A percentile compares a stretch with the other conserved stretches of the same genome.
phyloP scores from a whole-genome alignment of 2,329 filamentous ascomycete species.

The Escovopsis weberi region DNA sequence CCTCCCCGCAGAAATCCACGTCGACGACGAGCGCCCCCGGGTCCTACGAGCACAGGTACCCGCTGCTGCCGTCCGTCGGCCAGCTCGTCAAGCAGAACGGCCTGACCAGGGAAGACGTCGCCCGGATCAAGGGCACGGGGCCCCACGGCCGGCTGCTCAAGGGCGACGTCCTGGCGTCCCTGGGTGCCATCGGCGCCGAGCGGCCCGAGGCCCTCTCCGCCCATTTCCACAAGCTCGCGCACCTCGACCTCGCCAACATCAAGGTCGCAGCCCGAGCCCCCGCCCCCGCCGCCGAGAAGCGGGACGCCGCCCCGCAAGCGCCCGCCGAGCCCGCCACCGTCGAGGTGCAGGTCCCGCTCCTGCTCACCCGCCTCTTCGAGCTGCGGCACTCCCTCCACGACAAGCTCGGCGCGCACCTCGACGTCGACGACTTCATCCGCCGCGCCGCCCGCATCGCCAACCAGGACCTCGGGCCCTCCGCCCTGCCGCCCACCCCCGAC shows the following conservation, averaged over 20 bases:
- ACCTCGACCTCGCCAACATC: slow-evolving; percentile 92
- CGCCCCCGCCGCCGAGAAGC: slow-evolving; percentile 22
- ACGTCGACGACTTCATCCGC: slow-evolving; percentile 73
- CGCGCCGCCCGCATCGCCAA: slow-evolving; percentile 81
- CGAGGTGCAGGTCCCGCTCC: slow-evolving; percentile 59
- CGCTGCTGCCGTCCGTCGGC: slow-evolving; percentile 69
- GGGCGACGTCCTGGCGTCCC: slow-evolving; percentile 83
- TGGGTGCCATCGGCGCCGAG: slow-evolving; percentile 60
- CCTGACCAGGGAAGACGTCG: slow-evolving; percentile 58
- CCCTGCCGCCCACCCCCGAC: slow-evolving; percentile 48
- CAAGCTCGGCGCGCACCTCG: slow-evolving; percentile 64
- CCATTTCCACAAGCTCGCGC: slow-evolving; percentile 58
- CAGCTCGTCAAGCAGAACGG: slow-evolving; percentile 69
- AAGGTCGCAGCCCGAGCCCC: slow-evolving; percentile 52
- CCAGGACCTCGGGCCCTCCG: slow-evolving; percentile 60
- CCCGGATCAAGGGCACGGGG: slow-evolving; percentile 75
- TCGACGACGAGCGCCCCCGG: slow-evolving; percentile 25
- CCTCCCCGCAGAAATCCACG: no score
- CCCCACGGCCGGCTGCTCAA: slow-evolving; percentile 83
- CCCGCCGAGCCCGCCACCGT: slow-evolving; percentile 33
- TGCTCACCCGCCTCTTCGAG: slow-evolving; percentile 62
- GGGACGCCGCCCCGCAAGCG: slow-evolving; percentile 24
- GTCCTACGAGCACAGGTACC: slow-evolving; percentile 51
- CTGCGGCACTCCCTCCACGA: slow-evolving; percentile 69
- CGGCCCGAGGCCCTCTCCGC: slow-evolving; percentile 58